Evolutionary conservation across 164 flowering plant species (phyloP).

Genomic region (Sedum album): DNA sequence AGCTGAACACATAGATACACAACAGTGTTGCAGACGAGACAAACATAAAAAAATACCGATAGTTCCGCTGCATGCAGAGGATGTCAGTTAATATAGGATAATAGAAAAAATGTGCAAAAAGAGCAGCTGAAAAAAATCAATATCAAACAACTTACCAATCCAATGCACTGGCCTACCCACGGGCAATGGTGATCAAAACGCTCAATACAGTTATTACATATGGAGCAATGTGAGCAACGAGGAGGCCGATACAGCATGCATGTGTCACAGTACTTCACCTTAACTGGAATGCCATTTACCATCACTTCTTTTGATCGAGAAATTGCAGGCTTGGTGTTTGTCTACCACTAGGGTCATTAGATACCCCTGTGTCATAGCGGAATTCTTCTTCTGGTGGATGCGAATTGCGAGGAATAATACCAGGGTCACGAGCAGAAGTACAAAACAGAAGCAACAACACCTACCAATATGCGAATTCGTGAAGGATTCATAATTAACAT

Average conservation of each 20-base stretch:
- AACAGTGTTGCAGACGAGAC: slow-evolving; percentile 84
- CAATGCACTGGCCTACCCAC: slow-evolving; percentile 98
- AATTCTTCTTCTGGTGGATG: slow-evolving; percentile 93
- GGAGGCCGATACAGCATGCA: slow-evolving; percentile 98
- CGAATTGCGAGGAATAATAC: slow-evolving; percentile 75
- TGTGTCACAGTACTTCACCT: slow-evolving; percentile 85
- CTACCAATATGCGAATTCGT: slow-evolving; percentile 26
- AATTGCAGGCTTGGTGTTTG: slow-evolving; percentile 65
- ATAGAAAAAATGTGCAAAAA: neutral
- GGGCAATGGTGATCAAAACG: slow-evolving; percentile 98
- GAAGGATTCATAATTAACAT: neutral
- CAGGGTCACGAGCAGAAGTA: slow-evolving; percentile 80
- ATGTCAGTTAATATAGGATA: neutral
- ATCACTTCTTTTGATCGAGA: slow-evolving; percentile 73
- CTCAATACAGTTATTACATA: slow-evolving; percentile 90
- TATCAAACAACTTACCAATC: slow-evolving; percentile 48
- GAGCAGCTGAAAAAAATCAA: neutral
- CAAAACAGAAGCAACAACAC: slow-evolving; percentile 64
- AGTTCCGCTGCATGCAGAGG: slow-evolving; percentile 70
- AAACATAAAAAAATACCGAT: slow-evolving; percentile 83
- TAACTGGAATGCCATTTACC: slow-evolving; percentile 68
- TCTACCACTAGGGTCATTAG: slow-evolving; percentile 55
- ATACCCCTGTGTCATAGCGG: slow-evolving; percentile 44
- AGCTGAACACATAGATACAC: slow-evolving; percentile 81
- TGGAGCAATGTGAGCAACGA: slow-evolving; percentile 90